Evolutionary conservation across 2,329 filamentous ascomycete species (phyloP).

Genomic region (Tolypocladium endophyticum): DNA sequence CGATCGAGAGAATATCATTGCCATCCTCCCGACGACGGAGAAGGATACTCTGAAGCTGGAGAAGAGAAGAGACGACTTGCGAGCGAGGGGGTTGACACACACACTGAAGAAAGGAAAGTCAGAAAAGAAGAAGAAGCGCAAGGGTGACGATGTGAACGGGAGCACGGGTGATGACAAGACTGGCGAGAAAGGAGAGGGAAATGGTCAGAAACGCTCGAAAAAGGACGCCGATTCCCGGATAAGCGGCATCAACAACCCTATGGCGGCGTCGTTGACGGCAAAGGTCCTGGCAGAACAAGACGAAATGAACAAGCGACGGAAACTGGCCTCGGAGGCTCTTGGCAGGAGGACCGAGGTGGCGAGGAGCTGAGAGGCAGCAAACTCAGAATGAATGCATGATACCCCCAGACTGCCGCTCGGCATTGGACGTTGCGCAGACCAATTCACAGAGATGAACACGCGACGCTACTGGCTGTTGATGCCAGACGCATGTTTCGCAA

Average conservation of each 20-base stretch:
- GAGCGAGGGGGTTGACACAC: slow-evolving; percentile 66
- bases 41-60: slow-evolving; percentile 60
- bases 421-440: neutral
- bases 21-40: slow-evolving; percentile 63
- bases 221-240: slow-evolving; percentile 23
- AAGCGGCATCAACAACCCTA: slow-evolving; percentile 73
- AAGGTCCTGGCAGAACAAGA: slow-evolving; percentile 84
- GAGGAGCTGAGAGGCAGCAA: neutral
- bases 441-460: neutral
- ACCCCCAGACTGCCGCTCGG: neutral
- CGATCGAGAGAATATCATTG: slow-evolving; percentile 64
- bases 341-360: slow-evolving; percentile 3
- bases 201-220: slow-evolving; percentile 15
- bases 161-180: slow-evolving; percentile 40
- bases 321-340: slow-evolving; percentile 34
- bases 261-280: slow-evolving; percentile 75
- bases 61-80: slow-evolving; percentile 57
- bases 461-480: neutral
- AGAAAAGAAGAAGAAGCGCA: slow-evolving; percentile 62
- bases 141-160: slow-evolving; percentile 24
- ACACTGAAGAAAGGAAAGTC: slow-evolving; percentile 73
- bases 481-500: slow-evolving; percentile 7
- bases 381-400: neutral
- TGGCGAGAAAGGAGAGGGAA: slow-evolving; percentile 17
- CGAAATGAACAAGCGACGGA: slow-evolving; percentile 67